phyloP scores from a whole-genome alignment of 805 yeast species.

The Sugiyamaella marilandica region DNA sequence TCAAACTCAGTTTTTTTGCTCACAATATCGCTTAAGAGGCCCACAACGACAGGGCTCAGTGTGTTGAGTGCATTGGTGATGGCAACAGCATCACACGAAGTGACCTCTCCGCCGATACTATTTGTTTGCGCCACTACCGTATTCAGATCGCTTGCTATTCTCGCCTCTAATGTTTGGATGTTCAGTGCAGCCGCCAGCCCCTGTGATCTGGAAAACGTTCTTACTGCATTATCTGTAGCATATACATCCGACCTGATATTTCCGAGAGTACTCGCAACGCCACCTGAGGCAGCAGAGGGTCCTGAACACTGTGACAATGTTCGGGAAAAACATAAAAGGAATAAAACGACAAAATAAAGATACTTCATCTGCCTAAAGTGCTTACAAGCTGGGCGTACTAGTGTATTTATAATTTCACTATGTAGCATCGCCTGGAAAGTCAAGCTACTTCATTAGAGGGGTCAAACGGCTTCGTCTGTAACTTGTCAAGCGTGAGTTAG shows the following conservation, averaged over 20 bases:
- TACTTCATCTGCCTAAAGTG: too few relatives aligned
- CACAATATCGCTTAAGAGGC: slow-evolving; percentile 21
- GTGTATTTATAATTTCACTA: too few relatives aligned
- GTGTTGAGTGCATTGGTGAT: slow-evolving; percentile 8
- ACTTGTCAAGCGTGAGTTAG: too few relatives aligned
- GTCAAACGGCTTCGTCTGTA: too few relatives aligned
- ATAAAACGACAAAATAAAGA: too few relatives aligned
- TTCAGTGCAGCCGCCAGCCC: slow-evolving; percentile 29
- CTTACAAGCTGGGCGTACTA: too few relatives aligned
- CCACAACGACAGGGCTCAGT: slow-evolving; percentile 15
- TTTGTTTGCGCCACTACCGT: background rate
- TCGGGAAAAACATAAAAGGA: background rate
- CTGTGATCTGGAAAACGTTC: slow-evolving; percentile 9
- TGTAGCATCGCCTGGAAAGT: too few relatives aligned
- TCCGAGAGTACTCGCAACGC: slow-evolving; percentile 9
- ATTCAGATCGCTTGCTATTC: slow-evolving; percentile 19
- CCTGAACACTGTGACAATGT: background rate
- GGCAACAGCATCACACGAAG: slow-evolving; percentile 16
- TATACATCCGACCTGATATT: slow-evolving; percentile 7
- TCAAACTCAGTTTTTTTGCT: slow-evolving; percentile 25
- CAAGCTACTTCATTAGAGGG: too few relatives aligned
- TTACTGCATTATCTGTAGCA: slow-evolving; percentile 8
- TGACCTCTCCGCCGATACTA: slow-evolving; percentile 8
- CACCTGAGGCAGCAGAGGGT: background rate
- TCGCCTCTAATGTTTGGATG: slow-evolving; percentile 25